A percentile compares a stretch with the other conserved stretches of the same genome.
Evolutionary conservation across 192 early-diverging fungal species (phyloP).

Genomic region (Coemansia sp.): DNA sequence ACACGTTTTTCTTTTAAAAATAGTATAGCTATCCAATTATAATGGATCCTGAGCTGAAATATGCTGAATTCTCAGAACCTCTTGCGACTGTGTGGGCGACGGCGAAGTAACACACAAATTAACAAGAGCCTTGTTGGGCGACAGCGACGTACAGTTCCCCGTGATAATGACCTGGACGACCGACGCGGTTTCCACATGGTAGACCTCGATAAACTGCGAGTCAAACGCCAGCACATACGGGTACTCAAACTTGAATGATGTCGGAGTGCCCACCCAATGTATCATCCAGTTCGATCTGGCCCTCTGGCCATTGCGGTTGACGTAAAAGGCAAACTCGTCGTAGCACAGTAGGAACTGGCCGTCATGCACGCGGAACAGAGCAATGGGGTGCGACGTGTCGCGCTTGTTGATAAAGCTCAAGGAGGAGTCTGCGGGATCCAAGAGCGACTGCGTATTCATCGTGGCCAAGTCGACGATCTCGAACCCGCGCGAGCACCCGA

Average conservation of each 20-base stretch:
- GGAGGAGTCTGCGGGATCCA: conserved; percentile 79
- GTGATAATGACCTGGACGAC: conserved; percentile 67
- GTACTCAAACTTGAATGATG: conserved; percentile 73
- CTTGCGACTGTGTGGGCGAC: conserved; percentile 41
- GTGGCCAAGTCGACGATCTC: conserved; percentile 88
- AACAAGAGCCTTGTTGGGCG: conserved; percentile 37
- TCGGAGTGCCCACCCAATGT: conserved; percentile 83
- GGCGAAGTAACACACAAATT: conserved; percentile 47
- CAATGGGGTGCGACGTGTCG: conserved; percentile 75
- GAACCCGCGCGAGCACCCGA: conserved; percentile 90
- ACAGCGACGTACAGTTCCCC: conserved; percentile 47
- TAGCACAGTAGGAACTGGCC: conserved; percentile 89
- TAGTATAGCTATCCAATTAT: background rate
- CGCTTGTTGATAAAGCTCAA: conserved; percentile 76
- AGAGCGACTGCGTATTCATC: conserved; percentile 78
- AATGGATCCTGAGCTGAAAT: conserved; percentile 39
- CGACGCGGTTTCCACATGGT: conserved; percentile 71
- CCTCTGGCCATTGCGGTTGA: conserved; percentile 81
- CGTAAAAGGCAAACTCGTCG: conserved; percentile 91
- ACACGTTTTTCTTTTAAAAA: background rate
- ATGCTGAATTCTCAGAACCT: conserved; percentile 47
- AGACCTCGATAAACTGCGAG: conserved; percentile 84
- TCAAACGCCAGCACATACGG: conserved; percentile 93
- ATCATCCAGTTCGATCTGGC: conserved; percentile 75
- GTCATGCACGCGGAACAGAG: conserved; percentile 74